phyloP scores from a whole-genome alignment of 768 basidiomycete species.

The Melanogaster broomeanus region DNA sequence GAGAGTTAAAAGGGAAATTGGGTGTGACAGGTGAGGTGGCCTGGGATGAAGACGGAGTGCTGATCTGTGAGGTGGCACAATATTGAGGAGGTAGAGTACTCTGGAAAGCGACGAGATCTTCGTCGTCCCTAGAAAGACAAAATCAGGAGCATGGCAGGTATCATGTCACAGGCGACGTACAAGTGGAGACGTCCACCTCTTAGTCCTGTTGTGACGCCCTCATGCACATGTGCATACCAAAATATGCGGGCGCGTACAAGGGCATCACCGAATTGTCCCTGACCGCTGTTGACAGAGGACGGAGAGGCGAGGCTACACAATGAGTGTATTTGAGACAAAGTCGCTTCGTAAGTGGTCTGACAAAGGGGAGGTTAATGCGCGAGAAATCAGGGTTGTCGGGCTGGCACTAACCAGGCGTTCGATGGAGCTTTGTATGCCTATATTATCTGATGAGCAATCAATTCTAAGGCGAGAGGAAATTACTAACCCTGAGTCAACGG shows the following conservation, averaged over 20 bases:
- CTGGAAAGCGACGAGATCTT: constrained; percentile 77
- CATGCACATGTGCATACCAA: constrained; percentile 88
- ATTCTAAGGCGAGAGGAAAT: neutral
- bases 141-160: constrained; percentile 3
- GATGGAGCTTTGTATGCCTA: constrained; percentile 29
- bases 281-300: constrained; percentile 49
- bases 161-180: constrained; percentile 44
- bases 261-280: constrained; percentile 57
- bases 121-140: constrained; percentile 53
- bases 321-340: constrained; percentile 78
- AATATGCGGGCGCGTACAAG: constrained; percentile 76
- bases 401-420: constrained; percentile 21
- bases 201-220: constrained; percentile 80
- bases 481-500: constrained; percentile 82
- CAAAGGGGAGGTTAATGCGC: constrained; percentile 9
- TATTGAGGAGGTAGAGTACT: constrained; percentile 52
- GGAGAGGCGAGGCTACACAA: constrained; percentile 59
- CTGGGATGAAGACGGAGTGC: constrained; percentile 37
- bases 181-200: constrained; percentile 82
- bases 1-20: constrained; percentile 23
- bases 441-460: constrained; percentile 7
- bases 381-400: neutral
- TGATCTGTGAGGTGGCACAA: constrained; percentile 22
- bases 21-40: constrained; percentile 23
- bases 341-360: constrained; percentile 75